Evolutionary conservation across 1,284 basidiomycete species (phyloP), one percentile per base, ranked within the genome.

Genomic region (Ustilago esculenta): DNA sequence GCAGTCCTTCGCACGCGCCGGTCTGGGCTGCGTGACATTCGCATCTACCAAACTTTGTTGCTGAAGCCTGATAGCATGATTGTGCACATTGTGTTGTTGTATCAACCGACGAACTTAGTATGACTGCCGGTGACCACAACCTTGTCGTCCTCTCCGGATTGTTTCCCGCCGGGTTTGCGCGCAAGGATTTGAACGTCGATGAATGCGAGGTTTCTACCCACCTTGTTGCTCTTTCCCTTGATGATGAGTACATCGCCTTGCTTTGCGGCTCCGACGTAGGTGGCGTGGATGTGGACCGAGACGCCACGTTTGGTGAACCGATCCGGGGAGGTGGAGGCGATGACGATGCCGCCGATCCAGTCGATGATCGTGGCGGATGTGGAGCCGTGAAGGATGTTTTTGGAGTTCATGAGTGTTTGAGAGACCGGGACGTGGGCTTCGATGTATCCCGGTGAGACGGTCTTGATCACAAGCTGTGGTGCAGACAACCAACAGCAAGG

Each of bases 361-460:
- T 75, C 73, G 29, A 75, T 48, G 29, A 75, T 67, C 11, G 73
- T 75, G 4, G 73, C 73, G 1, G 73, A 68, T 0, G 72, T 69
- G 7, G 70, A 72, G 7, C 73, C 73, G 53, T 75, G 73, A 5
- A 75, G 55, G 54, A 67, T 73, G 34, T 57, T 53, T 40, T 71
- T 59, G 41, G 39, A 46, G 71, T 75, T 75, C 57, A 72, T 58
- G 8, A 69, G 63, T 5, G 54, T 65, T n/a, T 29, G 18, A 0
- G 52, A 45, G 18, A 72, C 54, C n/a, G 63, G 66, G 0, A 75
- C 53, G 34, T 61, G 45, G 17, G 73, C 73, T 47, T 57, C 56
- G 42, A 75, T 63, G 39, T 33, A 47, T n/a, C 63, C 59, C 1
- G 51, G 29, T 4, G 34, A 24, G 39, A 64, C 58, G 12, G 37